Conservation (phyloP, 441 rosid genomes). For the Pelargonium exstipulatum region DNA sequence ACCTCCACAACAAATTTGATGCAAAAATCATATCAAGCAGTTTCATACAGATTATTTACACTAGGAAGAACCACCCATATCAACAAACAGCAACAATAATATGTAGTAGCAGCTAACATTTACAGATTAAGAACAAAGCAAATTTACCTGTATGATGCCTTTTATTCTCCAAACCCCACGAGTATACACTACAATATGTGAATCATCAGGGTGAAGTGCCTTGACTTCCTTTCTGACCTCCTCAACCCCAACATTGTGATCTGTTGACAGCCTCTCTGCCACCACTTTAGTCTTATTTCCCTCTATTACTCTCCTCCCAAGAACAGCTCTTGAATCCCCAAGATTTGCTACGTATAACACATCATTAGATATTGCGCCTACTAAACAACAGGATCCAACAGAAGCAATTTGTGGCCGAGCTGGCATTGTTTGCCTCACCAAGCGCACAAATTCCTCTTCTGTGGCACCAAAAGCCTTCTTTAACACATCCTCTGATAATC, state of each 20-base stretch:
- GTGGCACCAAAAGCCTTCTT: constrained; percentile 1
- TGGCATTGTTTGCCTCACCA: background rate
- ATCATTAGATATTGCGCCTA: background rate
- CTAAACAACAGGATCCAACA: constrained; percentile 1
- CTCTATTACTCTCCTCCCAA: background rate
- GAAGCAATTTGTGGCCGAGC: background rate
- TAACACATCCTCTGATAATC: background rate
- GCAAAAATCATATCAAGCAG: no score
- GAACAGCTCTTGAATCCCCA: background rate
- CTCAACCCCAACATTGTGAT: background rate
- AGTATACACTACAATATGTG: background rate
- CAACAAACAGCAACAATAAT: background rate
- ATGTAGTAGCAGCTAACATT: background rate
- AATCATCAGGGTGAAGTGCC: background rate
- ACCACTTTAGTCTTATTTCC: constrained; percentile 2
- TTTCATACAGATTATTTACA: no score
- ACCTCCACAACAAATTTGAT: no score
- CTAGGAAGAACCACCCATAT: background rate
- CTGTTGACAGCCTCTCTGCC: background rate
- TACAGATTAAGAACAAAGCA: background rate
- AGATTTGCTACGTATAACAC: background rate
- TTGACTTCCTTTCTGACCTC: background rate
- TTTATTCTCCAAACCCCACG: background rate
- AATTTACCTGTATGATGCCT: background rate
- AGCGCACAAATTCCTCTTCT: background rate